Base-by-base conservation (phyloP, 106 monocot species). In the Acorus gramineus region DNA sequence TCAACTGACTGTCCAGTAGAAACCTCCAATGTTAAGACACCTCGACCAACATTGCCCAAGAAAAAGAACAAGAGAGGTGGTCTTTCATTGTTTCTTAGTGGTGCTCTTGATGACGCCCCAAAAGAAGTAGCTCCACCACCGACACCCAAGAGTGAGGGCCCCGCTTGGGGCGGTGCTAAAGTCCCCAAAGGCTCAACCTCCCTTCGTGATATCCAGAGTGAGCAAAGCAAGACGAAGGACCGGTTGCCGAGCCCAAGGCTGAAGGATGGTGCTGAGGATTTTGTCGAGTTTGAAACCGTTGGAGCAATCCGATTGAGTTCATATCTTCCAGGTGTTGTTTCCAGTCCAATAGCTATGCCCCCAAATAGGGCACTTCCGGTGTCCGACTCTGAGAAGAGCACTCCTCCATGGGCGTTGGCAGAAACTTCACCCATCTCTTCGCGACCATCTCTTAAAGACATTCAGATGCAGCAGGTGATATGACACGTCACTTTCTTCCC, bases 31-130 rank as follows among this genome's bases (percentile, higher is more conserved):
- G 14, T 47, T 5, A 67, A 73, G 76, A 45, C 64, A 71, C 14
- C 79, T 3, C 61, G 59, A 42, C 42, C 62, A 68, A 65, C 4
- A 28, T 42, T 62, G 50, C 69, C 84, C 46, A 89, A 95, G 77
- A 99, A 82, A 75, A 92, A 88, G 74, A 90, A 81, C 56, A 89
- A 79, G 62, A 99, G 89, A 81, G 98, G 92, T 62, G 92, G 98
- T 42, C 65, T 99, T 28, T 99, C 92, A 44, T 67, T 99, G 81
- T 99, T 99, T 78, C 76, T 99, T 53, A 92, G 85, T 67, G 98
- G 98, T 77, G 92, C 85, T 79, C 77, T 99, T 53, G 98, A 99
- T 72, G 88, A 86, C 57, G 64, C 50, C 56, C 81, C 77, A 44
- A 80, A 68, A 45, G 67, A 50, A 8, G 73, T 61, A 7, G 77